phyloP scores from a whole-genome alignment of 2,329 filamentous ascomycete species.

The Ceratocystis harringtonii region DNA sequence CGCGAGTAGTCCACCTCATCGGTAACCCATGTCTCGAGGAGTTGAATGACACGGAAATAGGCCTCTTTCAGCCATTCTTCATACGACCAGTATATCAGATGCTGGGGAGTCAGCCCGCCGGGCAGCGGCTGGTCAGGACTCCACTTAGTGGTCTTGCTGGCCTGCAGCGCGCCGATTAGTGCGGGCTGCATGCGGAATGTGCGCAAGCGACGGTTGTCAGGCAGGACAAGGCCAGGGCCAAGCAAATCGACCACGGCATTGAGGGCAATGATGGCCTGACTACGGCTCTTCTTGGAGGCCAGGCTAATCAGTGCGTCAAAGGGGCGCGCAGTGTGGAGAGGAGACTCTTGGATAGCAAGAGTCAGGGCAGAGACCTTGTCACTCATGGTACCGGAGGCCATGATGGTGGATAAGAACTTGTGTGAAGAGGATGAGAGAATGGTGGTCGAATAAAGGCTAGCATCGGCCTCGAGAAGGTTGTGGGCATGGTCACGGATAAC shows the following conservation, averaged over 20 bases:
- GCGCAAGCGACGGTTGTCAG: constrained; percentile 64
- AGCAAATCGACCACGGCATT: constrained; percentile 89
- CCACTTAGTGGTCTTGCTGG: constrained; percentile 45
- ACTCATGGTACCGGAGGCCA: constrained; percentile 87
- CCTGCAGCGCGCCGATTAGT: constrained; percentile 55
- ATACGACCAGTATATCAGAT: constrained; percentile 78
- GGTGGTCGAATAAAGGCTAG: constrained; percentile 56
- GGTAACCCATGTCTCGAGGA: constrained; percentile 81
- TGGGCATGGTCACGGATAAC: constrained; percentile 55
- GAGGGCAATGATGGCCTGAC: constrained; percentile 82
- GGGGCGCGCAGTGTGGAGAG: constrained; percentile 78
- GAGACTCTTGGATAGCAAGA: constrained; percentile 87
- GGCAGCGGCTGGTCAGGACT: constrained; percentile 54
- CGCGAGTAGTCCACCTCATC: constrained; percentile 93
- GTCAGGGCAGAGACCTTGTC: constrained; percentile 95
- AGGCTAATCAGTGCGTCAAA: constrained; percentile 70
- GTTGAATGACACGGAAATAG: constrained; percentile 85
- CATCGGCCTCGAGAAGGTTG: constrained; percentile 62
- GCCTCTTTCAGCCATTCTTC: constrained; percentile 91
- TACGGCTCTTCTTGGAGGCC: constrained; percentile 85
- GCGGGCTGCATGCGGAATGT: constrained; percentile 67
- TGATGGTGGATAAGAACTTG: constrained; percentile 94
- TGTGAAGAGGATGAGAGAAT: constrained; percentile 71
- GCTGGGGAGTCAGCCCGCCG: constrained; percentile 53
- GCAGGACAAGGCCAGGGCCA: constrained; percentile 73